Evolutionary conservation across 2,329 filamentous ascomycete genomes (phyloP), one percentile per base, ranked within the genome.

Genomic region (Fusarium sp.): DNA sequence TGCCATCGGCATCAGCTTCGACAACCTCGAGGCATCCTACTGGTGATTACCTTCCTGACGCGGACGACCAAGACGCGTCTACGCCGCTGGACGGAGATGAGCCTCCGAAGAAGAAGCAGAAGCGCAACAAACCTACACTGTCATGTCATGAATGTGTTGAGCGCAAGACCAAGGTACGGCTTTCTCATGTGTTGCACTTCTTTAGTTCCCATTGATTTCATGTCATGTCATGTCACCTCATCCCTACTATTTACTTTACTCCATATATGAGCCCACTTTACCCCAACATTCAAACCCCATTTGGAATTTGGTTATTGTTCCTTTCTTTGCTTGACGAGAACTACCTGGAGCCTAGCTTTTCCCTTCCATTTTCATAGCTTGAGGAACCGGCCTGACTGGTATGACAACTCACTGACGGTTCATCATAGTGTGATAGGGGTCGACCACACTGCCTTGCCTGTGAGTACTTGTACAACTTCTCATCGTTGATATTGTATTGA

Each of bases 121-220:
- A 92, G 82, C 88, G 92, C 48, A 95, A 95, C 80, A 95, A 95
- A 78, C 92, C 92, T 5, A 95, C 92, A 2, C 77, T 95, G 66
- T 93, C 91, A 49, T 95, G 92, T 74, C 87, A 90, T 66, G 91
- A 94, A 77, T 95, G 92, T 75, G 92, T 95, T 22, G 91, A 94
- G 80, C 85, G 92, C 71, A 95, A 95, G 81, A 95, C 92, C 24
- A 95, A 93, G 85, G 91, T 91, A 77, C 31, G 53, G 26, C 49
- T 43, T 56, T 58, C 52, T 31, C 43, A 39, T 61, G 22, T 43
- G 56, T 11, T 64, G n/a, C 38, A 40, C 52, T 38, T 56, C 44
- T 38, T 51, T 54, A 14, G 33, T 6, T 40, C 43, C 52, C 72
- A 53, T 61, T 38, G 8, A 33, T 33, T 56, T 56, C 43, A 68